A percentile compares a stretch with the other conserved stretches of the same genome.
Conservation (phyloP, 169 alveolate genomes). For the Eimeria zaria region DNA sequence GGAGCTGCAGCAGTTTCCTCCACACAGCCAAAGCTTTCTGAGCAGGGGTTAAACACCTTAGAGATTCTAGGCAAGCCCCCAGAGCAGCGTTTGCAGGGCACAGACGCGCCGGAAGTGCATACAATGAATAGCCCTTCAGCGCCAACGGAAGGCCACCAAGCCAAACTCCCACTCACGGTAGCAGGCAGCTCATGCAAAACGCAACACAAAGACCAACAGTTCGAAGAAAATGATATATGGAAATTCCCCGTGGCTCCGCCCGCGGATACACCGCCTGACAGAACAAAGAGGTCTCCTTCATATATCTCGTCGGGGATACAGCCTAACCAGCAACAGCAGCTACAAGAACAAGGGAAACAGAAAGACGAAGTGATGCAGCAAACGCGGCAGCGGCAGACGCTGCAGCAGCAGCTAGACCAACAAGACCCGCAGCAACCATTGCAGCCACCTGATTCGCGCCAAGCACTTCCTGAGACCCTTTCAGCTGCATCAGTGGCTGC, state of each 20-base stretch:
- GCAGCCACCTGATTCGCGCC: neutral
- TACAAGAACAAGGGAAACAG: neutral
- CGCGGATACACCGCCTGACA: neutral
- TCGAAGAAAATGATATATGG: neutral
- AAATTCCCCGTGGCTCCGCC: slow-evolving; percentile 10
- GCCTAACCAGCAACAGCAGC: slow-evolving; percentile 5
- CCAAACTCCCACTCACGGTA: neutral
- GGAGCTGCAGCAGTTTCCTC: neutral
- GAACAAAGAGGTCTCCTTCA: neutral
- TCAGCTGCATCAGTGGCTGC: neutral
- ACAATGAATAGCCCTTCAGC: neutral
- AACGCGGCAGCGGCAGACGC: slow-evolving; percentile 40
- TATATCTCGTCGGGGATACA: neutral
- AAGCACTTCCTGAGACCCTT: neutral
- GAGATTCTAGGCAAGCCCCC: neutral
- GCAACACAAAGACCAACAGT: neutral
- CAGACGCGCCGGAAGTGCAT: neutral
- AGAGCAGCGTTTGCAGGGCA: neutral
- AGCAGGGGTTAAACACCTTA: neutral
- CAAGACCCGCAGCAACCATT: neutral
- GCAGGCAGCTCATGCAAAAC: neutral
- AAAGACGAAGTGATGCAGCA: neutral
- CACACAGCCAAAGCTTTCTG: neutral
- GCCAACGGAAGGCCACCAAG: neutral
- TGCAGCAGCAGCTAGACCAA: neutral